Conservation (phyloP, 1,139 yeast genomes). For the Magnusiomyces fungicola region DNA sequence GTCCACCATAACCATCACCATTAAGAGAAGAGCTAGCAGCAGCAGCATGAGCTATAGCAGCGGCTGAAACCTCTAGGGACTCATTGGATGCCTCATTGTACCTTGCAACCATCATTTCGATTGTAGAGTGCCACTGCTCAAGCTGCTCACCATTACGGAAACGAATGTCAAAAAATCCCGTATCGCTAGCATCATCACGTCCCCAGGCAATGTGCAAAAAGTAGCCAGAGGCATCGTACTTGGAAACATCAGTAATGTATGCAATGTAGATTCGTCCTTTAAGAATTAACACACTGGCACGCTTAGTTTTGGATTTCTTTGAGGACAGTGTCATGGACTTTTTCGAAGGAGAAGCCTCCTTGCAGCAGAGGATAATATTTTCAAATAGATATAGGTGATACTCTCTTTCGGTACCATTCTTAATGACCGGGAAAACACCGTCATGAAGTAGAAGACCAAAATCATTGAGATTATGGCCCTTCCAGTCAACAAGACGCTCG, state of each 20-base stretch:
- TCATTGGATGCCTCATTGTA: conserved; percentile 14
- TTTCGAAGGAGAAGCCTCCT: conserved; percentile 35
- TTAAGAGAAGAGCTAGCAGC: too few relatives aligned
- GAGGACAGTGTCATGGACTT: conserved; percentile 27
- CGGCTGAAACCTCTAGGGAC: not conserved
- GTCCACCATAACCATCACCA: too few relatives aligned
- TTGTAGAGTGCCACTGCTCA: conserved; percentile 32
- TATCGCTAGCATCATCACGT: conserved; percentile 31
- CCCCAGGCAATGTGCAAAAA: conserved; percentile 33
- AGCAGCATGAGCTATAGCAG: too few relatives aligned
- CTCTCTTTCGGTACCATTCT: conserved; percentile 75
- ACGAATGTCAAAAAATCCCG: conserved; percentile 33
- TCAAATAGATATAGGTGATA: conserved; percentile 88
- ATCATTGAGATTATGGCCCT: conserved; percentile 75
- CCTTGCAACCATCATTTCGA: conserved; percentile 25
- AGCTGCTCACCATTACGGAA: conserved; percentile 32
- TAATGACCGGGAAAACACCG: conserved; percentile 67
- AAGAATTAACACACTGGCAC: conserved; percentile 29
- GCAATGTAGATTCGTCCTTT: conserved; percentile 39
- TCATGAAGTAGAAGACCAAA: conserved; percentile 82
- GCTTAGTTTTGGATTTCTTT: conserved; percentile 24
- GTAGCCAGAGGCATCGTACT: conserved; percentile 26
- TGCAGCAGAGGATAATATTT: conserved; percentile 74
- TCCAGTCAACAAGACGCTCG: conserved; percentile 81
- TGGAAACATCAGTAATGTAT: conserved; percentile 31